A percentile compares a stretch with the other conserved stretches of the same genome.
Evolutionary conservation across 331 rosid genomes (phyloP).

Genomic region (Spiraea crenata): DNA sequence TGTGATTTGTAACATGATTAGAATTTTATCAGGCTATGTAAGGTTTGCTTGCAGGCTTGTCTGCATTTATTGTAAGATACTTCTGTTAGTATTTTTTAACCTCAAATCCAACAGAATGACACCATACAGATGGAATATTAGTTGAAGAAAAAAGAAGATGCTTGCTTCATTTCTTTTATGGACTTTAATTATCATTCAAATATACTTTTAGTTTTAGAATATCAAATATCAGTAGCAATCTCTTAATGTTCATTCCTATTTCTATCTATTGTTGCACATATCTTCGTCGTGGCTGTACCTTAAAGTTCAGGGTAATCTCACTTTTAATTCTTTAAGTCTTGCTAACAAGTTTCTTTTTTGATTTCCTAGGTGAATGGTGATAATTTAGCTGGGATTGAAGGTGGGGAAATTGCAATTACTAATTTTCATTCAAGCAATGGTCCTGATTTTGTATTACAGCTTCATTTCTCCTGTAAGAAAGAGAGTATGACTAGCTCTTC

Average conservation of each 20-base stretch:
- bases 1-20: neutral
- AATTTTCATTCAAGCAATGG: constrained; percentile 70
- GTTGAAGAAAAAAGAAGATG: neutral
- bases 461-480: constrained; percentile 31
- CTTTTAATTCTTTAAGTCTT: neutral
- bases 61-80: neutral
- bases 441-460: constrained; percentile 54
- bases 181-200: neutral
- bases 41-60: constrained; percentile 1
- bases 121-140: neutral
- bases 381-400: constrained; percentile 52
- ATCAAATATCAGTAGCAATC: neutral
- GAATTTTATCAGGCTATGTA: neutral
- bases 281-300: neutral
- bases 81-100: neutral
- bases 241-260: neutral
- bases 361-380: constrained; percentile 48
- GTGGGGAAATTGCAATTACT: constrained; percentile 61
- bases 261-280: neutral
- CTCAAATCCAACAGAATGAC: neutral
- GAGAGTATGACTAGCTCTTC: constrained; percentile 17
- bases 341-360: neutral
- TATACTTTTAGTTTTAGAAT: neutral
- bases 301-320: neutral
- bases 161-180: neutral